Evolutionary conservation across 352 stramenopile species (phyloP).

Genomic region (Phytophthora pinifolia): DNA sequence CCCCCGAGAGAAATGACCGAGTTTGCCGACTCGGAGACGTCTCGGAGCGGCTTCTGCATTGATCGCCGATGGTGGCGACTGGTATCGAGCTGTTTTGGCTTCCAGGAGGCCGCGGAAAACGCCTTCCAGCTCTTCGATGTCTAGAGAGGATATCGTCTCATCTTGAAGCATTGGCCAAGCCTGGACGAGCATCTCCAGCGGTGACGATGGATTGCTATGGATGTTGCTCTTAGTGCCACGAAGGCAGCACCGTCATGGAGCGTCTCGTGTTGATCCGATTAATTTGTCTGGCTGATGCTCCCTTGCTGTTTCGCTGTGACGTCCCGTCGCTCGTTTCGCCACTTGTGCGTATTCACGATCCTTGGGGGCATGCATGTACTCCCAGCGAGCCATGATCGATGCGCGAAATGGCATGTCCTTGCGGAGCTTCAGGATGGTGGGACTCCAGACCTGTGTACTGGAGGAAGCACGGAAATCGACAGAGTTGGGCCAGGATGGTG

Average conservation of each 20-base stretch:
- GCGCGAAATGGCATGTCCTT: too few relatives aligned
- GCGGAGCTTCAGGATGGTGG: too few relatives aligned
- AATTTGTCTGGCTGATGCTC: not conserved
- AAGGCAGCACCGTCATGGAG: constrained; percentile 13
- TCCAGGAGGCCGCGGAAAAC: constrained; percentile 40
- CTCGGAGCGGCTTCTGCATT: constrained; percentile 1
- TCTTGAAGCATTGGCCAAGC: constrained; percentile 38
- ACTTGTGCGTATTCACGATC: too few relatives aligned
- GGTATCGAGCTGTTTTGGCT: constrained; percentile 33
- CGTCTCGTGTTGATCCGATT: constrained; percentile 13
- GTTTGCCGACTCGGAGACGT: constrained; percentile 8
- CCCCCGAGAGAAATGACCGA: constrained; percentile 32
- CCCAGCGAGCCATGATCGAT: too few relatives aligned
- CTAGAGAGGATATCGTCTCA: constrained; percentile 41
- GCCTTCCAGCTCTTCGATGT: constrained; percentile 44
- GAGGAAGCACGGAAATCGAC: too few relatives aligned
- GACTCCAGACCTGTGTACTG: too few relatives aligned
- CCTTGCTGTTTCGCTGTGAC: constrained; percentile 4
- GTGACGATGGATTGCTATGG: constrained; percentile 16
- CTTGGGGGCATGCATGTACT: too few relatives aligned
- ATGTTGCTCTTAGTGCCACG: constrained; percentile 11
- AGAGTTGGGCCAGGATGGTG: too few relatives aligned
- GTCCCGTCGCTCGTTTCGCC: constrained; percentile 1
- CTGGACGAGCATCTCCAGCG: constrained; percentile 38
- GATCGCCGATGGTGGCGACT: constrained; percentile 8